A percentile compares a stretch with the other conserved stretches of the same genome.
Conservation (phyloP, 2,329 filamentous ascomycete species). For the Sordariomycetes sp. region DNA sequence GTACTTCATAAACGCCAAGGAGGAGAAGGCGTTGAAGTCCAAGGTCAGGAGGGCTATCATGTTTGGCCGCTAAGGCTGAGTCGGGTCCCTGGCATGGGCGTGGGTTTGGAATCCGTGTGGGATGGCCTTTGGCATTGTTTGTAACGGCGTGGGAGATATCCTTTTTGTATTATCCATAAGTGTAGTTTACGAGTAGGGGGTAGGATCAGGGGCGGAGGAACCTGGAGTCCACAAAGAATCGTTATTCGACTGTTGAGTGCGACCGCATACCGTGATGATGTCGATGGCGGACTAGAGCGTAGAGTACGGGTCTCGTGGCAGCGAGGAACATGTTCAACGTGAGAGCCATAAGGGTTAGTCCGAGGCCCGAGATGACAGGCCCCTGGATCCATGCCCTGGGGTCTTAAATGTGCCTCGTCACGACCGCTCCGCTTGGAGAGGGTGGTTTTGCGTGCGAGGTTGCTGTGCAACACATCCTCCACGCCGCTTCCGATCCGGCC, state of each 20-base stretch:
- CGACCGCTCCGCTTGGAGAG: no score
- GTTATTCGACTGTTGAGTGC: background rate
- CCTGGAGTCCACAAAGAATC: background rate
- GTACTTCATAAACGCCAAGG: background rate
- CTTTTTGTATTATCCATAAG: background rate
- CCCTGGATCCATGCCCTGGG: no score
- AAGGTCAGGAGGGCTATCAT: background rate
- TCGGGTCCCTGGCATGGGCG: background rate
- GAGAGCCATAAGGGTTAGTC: no score
- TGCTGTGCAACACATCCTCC: no score
- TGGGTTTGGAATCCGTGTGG: background rate
- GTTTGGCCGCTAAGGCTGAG: background rate
- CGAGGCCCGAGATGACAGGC: no score
- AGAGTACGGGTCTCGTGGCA: no score
- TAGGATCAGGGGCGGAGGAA: background rate
- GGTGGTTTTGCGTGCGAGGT: no score
- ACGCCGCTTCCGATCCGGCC: no score
- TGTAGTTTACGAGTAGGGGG: background rate
- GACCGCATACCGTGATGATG: no score
- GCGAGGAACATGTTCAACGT: no score
- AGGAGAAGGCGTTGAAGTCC: background rate
- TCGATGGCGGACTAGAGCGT: no score
- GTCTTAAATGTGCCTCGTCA: no score
- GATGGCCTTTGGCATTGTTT: background rate
- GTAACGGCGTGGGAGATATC: background rate